phyloP scores from a whole-genome alignment of 371 early-diverging fungal genomes.

The Zopfochytrium polystomum region DNA sequence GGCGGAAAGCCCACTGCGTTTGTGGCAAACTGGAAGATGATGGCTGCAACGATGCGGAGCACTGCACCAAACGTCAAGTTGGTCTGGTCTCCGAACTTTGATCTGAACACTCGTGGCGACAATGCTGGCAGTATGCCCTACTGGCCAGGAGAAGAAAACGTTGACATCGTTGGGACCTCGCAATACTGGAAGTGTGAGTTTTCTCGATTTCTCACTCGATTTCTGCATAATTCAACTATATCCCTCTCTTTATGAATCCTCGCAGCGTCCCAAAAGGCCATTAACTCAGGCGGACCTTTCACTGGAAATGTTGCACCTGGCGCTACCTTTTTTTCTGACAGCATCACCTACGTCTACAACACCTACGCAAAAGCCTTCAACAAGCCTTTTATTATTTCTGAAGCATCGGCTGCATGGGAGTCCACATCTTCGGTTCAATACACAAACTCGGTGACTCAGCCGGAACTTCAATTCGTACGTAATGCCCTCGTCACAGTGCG shows the following conservation, averaged over 20 bases:
- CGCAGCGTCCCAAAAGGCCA: too few species aligned
- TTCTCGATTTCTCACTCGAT: not conserved
- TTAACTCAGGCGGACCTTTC: too few species aligned
- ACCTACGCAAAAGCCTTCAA: conserved; percentile 4
- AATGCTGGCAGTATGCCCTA: conserved; percentile 8
- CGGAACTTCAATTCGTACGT: conserved; percentile 5
- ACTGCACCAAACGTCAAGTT: conserved; percentile 11
- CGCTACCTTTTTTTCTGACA: not conserved
- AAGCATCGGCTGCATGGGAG: conserved; percentile 28
- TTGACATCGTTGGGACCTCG: conserved; percentile 45
- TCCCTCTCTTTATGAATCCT: too few species aligned
- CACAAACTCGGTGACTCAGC: not conserved
- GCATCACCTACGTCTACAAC: not conserved
- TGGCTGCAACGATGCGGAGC: not conserved
- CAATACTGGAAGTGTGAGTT: conserved; percentile 11
- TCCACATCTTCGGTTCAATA: not conserved
- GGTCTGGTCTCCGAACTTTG: conserved; percentile 20
- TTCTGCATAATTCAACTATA: too few species aligned
- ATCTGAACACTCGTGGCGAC: not conserved
- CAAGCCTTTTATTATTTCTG: conserved; percentile 5
- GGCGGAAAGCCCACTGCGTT: conserved; percentile 3
- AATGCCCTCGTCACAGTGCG: conserved; percentile 2
- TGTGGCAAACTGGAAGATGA: conserved; percentile 5
- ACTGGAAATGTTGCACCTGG: too few species aligned
- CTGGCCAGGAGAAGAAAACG: conserved; percentile 31